A percentile compares a stretch with the other conserved stretches of the same genome.
Conservation (phyloP, 2,329 filamentous ascomycete species). For the Fusarium newnesense region DNA sequence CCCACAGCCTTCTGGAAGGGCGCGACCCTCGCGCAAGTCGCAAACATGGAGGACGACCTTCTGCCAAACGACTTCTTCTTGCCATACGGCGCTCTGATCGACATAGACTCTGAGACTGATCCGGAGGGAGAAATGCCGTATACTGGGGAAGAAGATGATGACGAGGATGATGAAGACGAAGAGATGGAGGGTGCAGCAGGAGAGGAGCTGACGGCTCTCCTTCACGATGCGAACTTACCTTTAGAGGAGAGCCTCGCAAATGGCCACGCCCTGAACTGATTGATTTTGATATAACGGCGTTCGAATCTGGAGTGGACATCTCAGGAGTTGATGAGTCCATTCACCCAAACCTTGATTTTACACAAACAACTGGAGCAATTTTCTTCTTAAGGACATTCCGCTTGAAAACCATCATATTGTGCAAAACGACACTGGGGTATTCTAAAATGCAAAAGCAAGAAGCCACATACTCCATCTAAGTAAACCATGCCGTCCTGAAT, state of each 20-base stretch:
- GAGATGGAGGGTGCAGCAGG: slow-evolving; percentile 15
- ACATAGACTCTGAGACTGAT: slow-evolving; percentile 31
- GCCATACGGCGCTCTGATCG: slow-evolving; percentile 40
- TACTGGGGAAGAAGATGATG: slow-evolving; percentile 31
- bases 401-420: slow-evolving; percentile 10
- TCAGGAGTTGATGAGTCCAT: not conserved
- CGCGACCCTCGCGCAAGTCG: slow-evolving; percentile 56
- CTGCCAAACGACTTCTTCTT: slow-evolving; percentile 48
- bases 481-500: slow-evolving; percentile 16
- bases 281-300: not conserved
- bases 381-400: not conserved
- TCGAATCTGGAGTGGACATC: not conserved
- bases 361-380: not conserved
- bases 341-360: not conserved
- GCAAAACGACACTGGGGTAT: slow-evolving; percentile 42
- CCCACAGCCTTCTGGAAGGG: slow-evolving; percentile 85
- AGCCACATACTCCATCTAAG: slow-evolving; percentile 32
- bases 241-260: slow-evolving; percentile 22
- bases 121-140: slow-evolving; percentile 45
- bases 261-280: not conserved
- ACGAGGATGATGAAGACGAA: slow-evolving; percentile 22
- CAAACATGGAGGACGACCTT: slow-evolving; percentile 44
- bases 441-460: slow-evolving; percentile 44
- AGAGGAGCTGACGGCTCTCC: slow-evolving; percentile 36
- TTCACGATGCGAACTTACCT: slow-evolving; percentile 34